Percentiles rank a stretch among this genome's conserved stretches.
phyloP scores from a whole-genome alignment of 2,329 filamentous ascomycete genomes.

The Fusarium avenaceum region DNA sequence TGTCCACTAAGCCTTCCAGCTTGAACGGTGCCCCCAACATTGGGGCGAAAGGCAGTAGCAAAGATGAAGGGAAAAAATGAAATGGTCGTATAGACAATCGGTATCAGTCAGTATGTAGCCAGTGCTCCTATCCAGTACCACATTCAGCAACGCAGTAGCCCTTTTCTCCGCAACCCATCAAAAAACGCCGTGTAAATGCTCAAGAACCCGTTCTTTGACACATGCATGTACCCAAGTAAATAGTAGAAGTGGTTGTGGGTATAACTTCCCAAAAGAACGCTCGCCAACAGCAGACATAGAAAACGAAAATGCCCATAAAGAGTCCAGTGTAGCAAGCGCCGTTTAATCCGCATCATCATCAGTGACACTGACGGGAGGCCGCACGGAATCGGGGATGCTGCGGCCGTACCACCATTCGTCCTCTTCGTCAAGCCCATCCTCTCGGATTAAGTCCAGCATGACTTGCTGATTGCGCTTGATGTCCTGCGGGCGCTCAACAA shows the following conservation, averaged over 20 bases:
- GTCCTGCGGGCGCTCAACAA: conserved; percentile 69
- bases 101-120: conserved; percentile 45
- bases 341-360: conserved; percentile 64
- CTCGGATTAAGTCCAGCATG: conserved; percentile 73
- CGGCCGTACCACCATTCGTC: conserved; percentile 74
- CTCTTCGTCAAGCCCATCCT: conserved; percentile 70
- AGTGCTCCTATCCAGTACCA: conserved; percentile 41
- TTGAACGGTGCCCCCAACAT: conserved; percentile 1
- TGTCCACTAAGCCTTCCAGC: neutral
- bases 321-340: conserved; percentile 25
- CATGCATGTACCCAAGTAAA: conserved; percentile 39
- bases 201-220: conserved; percentile 46
- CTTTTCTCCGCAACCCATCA: conserved; percentile 41
- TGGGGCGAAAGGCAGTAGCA: neutral
- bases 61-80: conserved; percentile 22
- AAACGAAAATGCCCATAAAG: conserved; percentile 28
- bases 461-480: conserved; percentile 75
- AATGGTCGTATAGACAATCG: conserved; percentile 42
- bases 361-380: conserved; percentile 63
- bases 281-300: conserved; percentile 33
- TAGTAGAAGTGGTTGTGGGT: conserved; percentile 27
- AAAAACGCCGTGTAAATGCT: conserved; percentile 53
- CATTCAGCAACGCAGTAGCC: conserved; percentile 33
- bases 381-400: conserved; percentile 66
- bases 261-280: conserved; percentile 30